phyloP scores from a whole-genome alignment of 208 protist genomes.

The Herpetomonas muscarum region DNA sequence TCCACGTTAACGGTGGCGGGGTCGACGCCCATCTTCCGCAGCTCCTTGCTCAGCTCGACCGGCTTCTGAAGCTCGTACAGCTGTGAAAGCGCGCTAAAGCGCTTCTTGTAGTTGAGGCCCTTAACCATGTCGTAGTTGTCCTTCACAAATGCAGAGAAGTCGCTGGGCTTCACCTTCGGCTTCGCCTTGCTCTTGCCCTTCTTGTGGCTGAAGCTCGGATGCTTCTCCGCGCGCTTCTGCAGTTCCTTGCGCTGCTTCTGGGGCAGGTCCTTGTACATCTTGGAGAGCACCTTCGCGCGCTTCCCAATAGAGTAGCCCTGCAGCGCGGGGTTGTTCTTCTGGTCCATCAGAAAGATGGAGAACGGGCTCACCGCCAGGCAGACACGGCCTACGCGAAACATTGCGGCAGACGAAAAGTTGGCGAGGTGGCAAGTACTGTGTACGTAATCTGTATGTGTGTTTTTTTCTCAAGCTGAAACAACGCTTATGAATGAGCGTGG shows the following conservation, averaged over 20 bases:
- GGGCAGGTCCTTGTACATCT: constrained; percentile 82
- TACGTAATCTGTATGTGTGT: background rate
- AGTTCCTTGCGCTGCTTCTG: constrained; percentile 49
- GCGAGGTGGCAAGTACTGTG: background rate
- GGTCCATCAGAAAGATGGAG: constrained; percentile 86
- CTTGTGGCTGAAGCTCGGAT: constrained; percentile 50
- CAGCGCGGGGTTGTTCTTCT: constrained; percentile 78
- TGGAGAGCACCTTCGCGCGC: constrained; percentile 60
- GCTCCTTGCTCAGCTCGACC: constrained; percentile 50
- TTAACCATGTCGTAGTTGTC: constrained; percentile 74
- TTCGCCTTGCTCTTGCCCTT: constrained; percentile 17
- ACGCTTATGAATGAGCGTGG: too few species aligned
- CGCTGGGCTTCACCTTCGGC: constrained; percentile 13
- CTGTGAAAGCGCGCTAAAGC: constrained; percentile 70
- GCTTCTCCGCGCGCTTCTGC: constrained; percentile 48
- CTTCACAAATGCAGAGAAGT: constrained; percentile 71
- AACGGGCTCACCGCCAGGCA: constrained; percentile 78
- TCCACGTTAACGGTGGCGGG: constrained; percentile 13
- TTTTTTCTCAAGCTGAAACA: too few species aligned
- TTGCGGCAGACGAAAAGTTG: constrained; percentile 9
- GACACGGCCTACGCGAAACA: constrained; percentile 58
- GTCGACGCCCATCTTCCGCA: constrained; percentile 26
- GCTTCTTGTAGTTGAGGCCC: constrained; percentile 56
- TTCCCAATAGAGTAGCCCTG: constrained; percentile 61
- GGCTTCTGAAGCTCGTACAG: constrained; percentile 78